Evolutionary conservation across 768 basidiomycete genomes (phyloP).

Genomic region (Kwoniella heveanensis): DNA sequence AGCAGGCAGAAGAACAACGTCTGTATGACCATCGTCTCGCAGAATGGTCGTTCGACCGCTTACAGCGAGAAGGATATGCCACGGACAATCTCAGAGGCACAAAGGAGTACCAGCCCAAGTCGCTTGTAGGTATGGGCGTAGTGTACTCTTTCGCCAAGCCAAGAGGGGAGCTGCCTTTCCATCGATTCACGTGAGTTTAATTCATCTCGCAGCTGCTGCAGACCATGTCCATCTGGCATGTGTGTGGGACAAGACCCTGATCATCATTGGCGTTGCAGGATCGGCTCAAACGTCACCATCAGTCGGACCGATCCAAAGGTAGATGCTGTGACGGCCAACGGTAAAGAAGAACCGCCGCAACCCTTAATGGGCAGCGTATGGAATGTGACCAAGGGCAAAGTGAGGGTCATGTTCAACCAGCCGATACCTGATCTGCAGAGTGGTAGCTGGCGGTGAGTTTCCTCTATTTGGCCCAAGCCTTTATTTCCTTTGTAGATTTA

Average conservation of each 20-base stretch:
- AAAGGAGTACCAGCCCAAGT: conserved; percentile 11
- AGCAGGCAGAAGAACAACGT: conserved; percentile 68
- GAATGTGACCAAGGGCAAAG: conserved; percentile 25
- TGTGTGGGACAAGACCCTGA: neutral
- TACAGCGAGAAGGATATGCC: conserved; percentile 73
- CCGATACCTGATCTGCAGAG: conserved; percentile 24
- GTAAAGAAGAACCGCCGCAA: conserved; percentile 7
- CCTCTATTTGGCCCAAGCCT: neutral
- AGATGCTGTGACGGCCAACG: conserved; percentile 58
- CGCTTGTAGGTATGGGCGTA: neutral
- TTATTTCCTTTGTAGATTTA: too few relatives aligned
- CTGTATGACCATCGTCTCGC: conserved; percentile 67
- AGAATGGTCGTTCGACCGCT: conserved; percentile 66
- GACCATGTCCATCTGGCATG: too few relatives aligned
- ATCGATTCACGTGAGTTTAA: conserved; percentile 75
- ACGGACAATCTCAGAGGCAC: conserved; percentile 65
- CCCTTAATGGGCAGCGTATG: conserved; percentile 34
- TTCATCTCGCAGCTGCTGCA: too few relatives aligned
- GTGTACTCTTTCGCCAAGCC: conserved; percentile 64
- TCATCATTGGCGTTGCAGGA: conserved; percentile 58
- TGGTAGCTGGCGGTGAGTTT: conserved; percentile 46
- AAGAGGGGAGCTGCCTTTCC: conserved; percentile 67
- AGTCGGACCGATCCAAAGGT: conserved; percentile 68
- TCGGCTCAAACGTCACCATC: conserved; percentile 70
- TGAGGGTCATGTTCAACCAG: conserved; percentile 37